Evolutionary conservation across 1,139 yeast species (phyloP).

Genomic region (Diutina sp.): DNA sequence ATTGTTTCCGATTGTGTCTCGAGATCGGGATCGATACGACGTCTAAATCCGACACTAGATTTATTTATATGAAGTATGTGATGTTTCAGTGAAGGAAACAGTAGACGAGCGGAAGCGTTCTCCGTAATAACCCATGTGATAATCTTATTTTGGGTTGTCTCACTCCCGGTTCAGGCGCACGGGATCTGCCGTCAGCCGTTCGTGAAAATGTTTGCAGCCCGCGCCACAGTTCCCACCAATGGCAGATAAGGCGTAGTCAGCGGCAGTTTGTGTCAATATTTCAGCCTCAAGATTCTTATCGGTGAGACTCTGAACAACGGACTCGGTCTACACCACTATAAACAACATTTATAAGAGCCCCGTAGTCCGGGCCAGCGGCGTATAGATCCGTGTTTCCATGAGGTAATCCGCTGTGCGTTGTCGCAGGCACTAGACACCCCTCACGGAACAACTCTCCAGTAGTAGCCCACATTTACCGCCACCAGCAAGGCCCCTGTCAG

Average conservation of each 20-base stretch:
- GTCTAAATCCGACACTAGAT: no score
- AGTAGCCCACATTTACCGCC: not conserved
- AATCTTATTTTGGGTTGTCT: no score
- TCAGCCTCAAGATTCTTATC: not conserved
- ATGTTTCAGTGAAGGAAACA: no score
- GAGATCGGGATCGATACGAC: no score
- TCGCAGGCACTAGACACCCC: not conserved
- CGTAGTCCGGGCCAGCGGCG: no score
- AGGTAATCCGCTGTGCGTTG: not conserved
- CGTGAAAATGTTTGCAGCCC: not conserved
- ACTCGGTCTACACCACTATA: not conserved
- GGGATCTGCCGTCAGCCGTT: not conserved
- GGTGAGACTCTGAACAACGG: not conserved
- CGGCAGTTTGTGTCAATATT: not conserved
- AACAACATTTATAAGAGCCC: no score
- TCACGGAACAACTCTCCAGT: not conserved
- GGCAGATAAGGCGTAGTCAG: not conserved
- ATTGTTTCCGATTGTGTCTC: no score
- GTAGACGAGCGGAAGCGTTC: no score
- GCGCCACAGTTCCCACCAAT: not conserved
- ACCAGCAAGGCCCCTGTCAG: no score
- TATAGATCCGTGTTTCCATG: not conserved
- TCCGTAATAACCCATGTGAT: no score
- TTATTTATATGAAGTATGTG: no score
- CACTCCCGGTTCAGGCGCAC: not conserved